These are phyloP conservation scores for Pulveroboletus ravenelii DNA, from an alignment of 768 basidiomycete species.

Conservation along the genomic window DNA sequence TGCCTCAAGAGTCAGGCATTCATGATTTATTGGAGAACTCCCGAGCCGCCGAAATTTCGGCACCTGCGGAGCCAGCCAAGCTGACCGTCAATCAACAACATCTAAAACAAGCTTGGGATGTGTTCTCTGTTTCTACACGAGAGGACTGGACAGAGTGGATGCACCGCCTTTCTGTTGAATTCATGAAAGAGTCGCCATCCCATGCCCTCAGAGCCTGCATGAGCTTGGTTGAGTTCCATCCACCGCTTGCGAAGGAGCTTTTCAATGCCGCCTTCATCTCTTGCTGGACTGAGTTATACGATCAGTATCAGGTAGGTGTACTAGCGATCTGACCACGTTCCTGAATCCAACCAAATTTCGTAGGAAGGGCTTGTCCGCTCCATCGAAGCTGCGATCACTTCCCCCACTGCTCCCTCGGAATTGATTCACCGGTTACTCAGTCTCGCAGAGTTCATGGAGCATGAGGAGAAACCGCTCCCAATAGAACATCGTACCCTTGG, in stretches of 20 bases:
- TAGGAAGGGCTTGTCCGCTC: constrained; percentile 93
- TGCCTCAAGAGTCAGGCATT: constrained; percentile 79
- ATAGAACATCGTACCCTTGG: constrained; percentile 93
- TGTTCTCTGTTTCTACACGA: constrained; percentile 63
- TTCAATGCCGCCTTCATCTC: constrained; percentile 99
- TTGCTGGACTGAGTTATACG: constrained; percentile 94
- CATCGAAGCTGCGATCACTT: constrained; percentile 81
- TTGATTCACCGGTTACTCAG: constrained; percentile 88
- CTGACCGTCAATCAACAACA: constrained; percentile 96
- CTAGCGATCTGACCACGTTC: not conserved
- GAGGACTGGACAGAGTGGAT: constrained; percentile 98
- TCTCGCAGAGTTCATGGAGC: constrained; percentile 98
- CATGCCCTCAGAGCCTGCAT: constrained; percentile 97
- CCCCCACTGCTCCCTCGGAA: constrained; percentile 74
- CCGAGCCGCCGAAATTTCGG: constrained; percentile 69
- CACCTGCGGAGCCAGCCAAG: constrained; percentile 80
- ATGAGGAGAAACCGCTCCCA: constrained; percentile 92
- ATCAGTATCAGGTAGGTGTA: constrained; percentile 80
- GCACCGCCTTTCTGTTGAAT: constrained; percentile 85
- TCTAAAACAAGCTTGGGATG: constrained; percentile 95
- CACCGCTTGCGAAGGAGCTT: constrained; percentile 86
- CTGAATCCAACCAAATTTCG: constrained; percentile 6
- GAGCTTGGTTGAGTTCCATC: constrained; percentile 87
- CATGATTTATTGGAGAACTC: constrained; percentile 66
- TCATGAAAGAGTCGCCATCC: constrained; percentile 97